phyloP scores from a whole-genome alignment of 495 filamentous ascomycete species.

The Trichoderma asperelloides region DNA sequence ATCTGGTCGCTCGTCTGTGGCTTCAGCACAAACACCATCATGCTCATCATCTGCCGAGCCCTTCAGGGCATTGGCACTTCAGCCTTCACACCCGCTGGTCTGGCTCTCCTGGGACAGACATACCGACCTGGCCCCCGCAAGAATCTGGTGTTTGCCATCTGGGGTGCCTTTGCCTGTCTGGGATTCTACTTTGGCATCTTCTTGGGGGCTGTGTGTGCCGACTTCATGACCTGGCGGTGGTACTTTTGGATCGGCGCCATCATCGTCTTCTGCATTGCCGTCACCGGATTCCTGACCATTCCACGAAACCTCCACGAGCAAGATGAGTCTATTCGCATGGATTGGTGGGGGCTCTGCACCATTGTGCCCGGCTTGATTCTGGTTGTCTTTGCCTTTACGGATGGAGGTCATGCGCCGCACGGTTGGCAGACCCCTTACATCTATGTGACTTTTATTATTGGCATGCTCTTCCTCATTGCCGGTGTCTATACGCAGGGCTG shows the following conservation, averaged over 20 bases:
- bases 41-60: constrained; percentile 59
- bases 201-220: constrained; percentile 54
- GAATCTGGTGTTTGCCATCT: constrained; percentile 63
- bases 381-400: constrained; percentile 71
- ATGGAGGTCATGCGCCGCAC: constrained; percentile 57
- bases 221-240: constrained; percentile 54
- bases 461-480: constrained; percentile 43
- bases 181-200: constrained; percentile 68
- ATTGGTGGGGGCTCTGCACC: constrained; percentile 57
- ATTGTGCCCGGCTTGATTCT: constrained; percentile 61
- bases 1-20: constrained; percentile 57
- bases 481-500: constrained; percentile 71
- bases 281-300: constrained; percentile 45
- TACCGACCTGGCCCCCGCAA: constrained; percentile 72
- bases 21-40: constrained; percentile 51
- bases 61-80: constrained; percentile 64
- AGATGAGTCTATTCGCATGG: constrained; percentile 38
- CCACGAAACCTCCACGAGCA: constrained; percentile 38
- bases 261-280: constrained; percentile 26
- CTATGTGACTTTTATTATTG: constrained; percentile 49
- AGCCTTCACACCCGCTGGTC: constrained; percentile 56
- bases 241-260: constrained; percentile 63
- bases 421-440: constrained; percentile 72
- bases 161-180: constrained; percentile 56
- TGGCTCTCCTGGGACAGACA: constrained; percentile 60